Conservation (phyloP, 2,329 filamentous ascomycete species). For the Leptographium galeiforme region DNA sequence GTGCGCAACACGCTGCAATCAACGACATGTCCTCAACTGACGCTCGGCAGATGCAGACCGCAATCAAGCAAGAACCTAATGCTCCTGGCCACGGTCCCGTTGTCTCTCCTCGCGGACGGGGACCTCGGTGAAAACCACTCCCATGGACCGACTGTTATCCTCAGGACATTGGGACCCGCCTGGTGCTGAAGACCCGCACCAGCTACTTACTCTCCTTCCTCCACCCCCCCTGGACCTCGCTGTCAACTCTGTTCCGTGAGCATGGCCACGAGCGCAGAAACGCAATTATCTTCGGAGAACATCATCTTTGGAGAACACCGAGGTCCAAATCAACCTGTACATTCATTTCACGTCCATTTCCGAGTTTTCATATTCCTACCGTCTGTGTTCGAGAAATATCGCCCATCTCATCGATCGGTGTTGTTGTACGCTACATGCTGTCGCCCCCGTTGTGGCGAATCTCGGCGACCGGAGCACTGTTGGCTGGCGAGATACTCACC, state of each 20-base stretch:
- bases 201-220: constrained; percentile 26
- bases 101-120: constrained; percentile 24
- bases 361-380: constrained; percentile 57
- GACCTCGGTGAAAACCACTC: constrained; percentile 12
- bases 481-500: too few species aligned
- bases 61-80: constrained; percentile 54
- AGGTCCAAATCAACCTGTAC: constrained; percentile 58
- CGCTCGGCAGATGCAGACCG: constrained; percentile 55
- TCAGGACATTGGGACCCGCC: constrained; percentile 36
- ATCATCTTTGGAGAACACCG: constrained; percentile 38
- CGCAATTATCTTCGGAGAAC: constrained; percentile 35
- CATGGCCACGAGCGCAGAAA: constrained; percentile 40
- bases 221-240: constrained; percentile 35
- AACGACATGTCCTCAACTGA: constrained; percentile 35
- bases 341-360: constrained; percentile 62
- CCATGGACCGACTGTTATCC: constrained; percentile 29
- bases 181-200: constrained; percentile 35
- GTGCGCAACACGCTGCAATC: constrained; percentile 52
- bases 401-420: constrained; percentile 15
- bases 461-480: too few species aligned
- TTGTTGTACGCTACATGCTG: too few species aligned
- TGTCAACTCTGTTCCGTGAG: constrained; percentile 27
- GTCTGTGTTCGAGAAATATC: constrained; percentile 52
- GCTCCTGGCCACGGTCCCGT: constrained; percentile 34
- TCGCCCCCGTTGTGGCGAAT: too few species aligned